These are phyloP conservation scores for Pseudomassariella vexata DNA, from an alignment of 2,329 filamentous ascomycete genomes.

Conservation along the genomic window DNA sequence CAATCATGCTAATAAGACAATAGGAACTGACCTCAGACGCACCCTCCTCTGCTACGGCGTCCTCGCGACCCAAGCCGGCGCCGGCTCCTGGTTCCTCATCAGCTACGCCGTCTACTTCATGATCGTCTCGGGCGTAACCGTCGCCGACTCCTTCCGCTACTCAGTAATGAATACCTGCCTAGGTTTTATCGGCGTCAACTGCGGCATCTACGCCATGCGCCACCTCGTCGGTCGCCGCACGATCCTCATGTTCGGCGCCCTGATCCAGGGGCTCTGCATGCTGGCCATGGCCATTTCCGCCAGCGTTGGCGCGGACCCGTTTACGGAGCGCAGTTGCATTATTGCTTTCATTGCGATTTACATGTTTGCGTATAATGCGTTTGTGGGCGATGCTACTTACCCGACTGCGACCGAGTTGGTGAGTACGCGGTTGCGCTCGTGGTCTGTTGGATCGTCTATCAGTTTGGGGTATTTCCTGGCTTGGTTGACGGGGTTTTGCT, in stretches of 20 bases:
- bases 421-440: slow-evolving; percentile 36
- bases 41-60: slow-evolving; percentile 44
- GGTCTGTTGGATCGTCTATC: slow-evolving; percentile 44
- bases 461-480: slow-evolving; percentile 41
- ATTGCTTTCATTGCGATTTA: slow-evolving; percentile 29
- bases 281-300: slow-evolving; percentile 33
- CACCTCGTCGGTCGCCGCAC: slow-evolving; percentile 38
- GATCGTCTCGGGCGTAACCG: slow-evolving; percentile 31
- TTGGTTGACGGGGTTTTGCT: slow-evolving; percentile 26
- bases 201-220: slow-evolving; percentile 42
- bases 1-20: too few relatives aligned
- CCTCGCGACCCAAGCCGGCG: slow-evolving; percentile 37
- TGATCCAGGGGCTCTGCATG: slow-evolving; percentile 36
- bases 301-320: slow-evolving; percentile 19
- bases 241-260: slow-evolving; percentile 40
- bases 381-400: slow-evolving; percentile 33
- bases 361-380: slow-evolving; percentile 29
- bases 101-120: slow-evolving; percentile 45
- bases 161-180: slow-evolving; percentile 44
- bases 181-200: slow-evolving; percentile 40
- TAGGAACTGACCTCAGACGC: slow-evolving; percentile 40
- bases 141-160: slow-evolving; percentile 40
- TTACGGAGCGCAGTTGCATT: slow-evolving; percentile 23
- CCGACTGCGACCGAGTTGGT: slow-evolving; percentile 36
- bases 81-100: slow-evolving; percentile 44